Evolutionary conservation across 1,139 yeast genomes (phyloP), one percentile per base, ranked within the genome.

Genomic region (Meyerozyma elateridarum): DNA sequence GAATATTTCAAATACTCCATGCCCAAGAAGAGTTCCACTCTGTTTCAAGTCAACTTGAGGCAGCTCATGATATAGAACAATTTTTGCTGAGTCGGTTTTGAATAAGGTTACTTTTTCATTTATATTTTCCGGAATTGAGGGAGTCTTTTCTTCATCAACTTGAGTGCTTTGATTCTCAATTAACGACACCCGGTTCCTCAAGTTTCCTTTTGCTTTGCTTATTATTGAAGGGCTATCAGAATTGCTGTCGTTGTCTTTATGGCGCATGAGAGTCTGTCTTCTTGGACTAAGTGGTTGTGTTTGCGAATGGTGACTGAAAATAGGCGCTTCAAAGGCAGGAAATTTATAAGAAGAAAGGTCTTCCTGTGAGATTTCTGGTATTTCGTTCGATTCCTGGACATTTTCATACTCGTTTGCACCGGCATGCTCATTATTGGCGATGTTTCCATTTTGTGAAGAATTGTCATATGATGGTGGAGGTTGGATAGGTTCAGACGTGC

Each of bases 1-100:
- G 46, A 79, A 82, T 2, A 83, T 64, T 45, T 79, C 79, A 36
- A 82, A 66, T 22, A 59, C 64, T 1, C 93, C 93, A 39, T 73
- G 79, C 0, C 81, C 78, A 30, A 78, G 44, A 11, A 76, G 49
- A 25, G 76, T 56, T 0, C 82, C 81, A 1, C 65, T 50, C 8
- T 48, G 34, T 8, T 30, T 28, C 7, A 35, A 30, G 16, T 29
- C 27, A 8, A 46, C 29, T 14, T 36, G 35, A 22, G 45, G 36
- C 35, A 55, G 54, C 35, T 69, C 72, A 36, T 70, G 72, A 46
- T 63, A 70, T 14, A 69, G 66, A 12, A 66, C 45, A 2, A 73
- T 67, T 28, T 55, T 65, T 8, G 74, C 58, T 24, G 59, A 56
- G 9, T 53, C 52, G 35, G 44, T 59, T 37, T 57, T 52, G 45